Conservation (phyloP, 2,329 filamentous ascomycete genomes). For the Colletotrichum australisinense region DNA sequence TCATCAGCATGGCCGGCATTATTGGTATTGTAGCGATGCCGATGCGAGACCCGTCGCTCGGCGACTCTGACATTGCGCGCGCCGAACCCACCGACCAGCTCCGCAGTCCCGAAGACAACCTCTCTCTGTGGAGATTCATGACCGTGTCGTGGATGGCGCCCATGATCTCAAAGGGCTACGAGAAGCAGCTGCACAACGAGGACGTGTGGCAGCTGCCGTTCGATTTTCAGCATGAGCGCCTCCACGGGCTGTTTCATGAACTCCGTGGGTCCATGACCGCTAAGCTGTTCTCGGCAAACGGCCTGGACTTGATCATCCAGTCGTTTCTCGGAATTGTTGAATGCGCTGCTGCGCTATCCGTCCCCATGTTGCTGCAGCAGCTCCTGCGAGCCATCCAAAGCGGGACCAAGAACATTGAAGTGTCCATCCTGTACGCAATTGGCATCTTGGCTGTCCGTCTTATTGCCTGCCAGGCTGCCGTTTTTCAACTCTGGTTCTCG, state of each 20-base stretch:
- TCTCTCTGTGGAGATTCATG: constrained; percentile 87
- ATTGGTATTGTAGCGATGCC: constrained; percentile 71
- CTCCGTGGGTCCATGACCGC: constrained; percentile 78
- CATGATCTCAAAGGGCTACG: constrained; percentile 73
- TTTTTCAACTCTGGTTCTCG: constrained; percentile 84
- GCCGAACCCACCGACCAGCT: constrained; percentile 68
- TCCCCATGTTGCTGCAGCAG: constrained; percentile 78
- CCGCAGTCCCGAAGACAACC: constrained; percentile 82
- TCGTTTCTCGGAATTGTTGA: constrained; percentile 73
- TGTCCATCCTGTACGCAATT: constrained; percentile 74
- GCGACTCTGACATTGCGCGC: constrained; percentile 67
- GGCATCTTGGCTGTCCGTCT: constrained; percentile 71
- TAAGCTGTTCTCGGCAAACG: constrained; percentile 80
- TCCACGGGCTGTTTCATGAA: constrained; percentile 80
- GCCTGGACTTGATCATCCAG: constrained; percentile 79
- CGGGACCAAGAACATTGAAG: constrained; percentile 57
- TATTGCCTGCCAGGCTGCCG: constrained; percentile 71
- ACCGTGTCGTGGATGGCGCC: constrained; percentile 85
- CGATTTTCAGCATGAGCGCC: constrained; percentile 82
- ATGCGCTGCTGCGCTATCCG: constrained; percentile 64
- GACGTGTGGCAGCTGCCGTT: constrained; percentile 86
- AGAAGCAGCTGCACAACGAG: constrained; percentile 76
- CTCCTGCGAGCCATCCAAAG: constrained; percentile 75
- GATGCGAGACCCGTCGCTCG: constrained; percentile 69
- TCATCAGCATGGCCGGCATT: constrained; percentile 41